These are phyloP conservation scores for Wickerhamomyces pijperi DNA, from an alignment of 805 yeast genomes.

Conservation along the genomic window DNA sequence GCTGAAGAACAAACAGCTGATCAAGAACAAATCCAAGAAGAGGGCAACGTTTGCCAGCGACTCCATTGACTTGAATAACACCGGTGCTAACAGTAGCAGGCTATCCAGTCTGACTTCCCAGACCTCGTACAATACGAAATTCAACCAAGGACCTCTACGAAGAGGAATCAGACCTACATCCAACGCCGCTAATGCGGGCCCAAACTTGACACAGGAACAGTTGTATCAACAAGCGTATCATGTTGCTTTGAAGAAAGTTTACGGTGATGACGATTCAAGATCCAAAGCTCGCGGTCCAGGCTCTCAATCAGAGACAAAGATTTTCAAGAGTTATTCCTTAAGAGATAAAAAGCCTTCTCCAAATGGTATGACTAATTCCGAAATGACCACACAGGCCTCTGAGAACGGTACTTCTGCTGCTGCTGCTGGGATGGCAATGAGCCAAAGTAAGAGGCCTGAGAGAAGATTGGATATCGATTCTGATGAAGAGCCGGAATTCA, in stretches of 20 bases:
- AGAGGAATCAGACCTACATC: too few relatives aligned
- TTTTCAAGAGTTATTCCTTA: slow-evolving; percentile 10
- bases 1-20: slow-evolving; percentile 1
- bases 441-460: background rate
- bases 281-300: slow-evolving; percentile 3
- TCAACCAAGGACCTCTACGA: too few relatives aligned
- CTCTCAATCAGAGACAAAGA: background rate
- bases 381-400: too few relatives aligned
- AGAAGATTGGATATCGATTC: background rate
- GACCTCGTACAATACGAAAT: background rate
- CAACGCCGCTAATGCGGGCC: too few relatives aligned
- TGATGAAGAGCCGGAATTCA: background rate
- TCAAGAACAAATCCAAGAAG: background rate
- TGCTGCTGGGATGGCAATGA: too few relatives aligned
- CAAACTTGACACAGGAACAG: slow-evolving; percentile 21
- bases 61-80: too few relatives aligned
- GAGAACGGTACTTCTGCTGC: too few relatives aligned
- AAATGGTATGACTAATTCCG: too few relatives aligned
- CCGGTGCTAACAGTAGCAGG: background rate
- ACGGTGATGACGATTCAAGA: slow-evolving; percentile 24
- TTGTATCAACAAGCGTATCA: slow-evolving; percentile 44
- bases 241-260: slow-evolving; percentile 45
- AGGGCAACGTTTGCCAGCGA: background rate
- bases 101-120: background rate
- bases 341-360: too few relatives aligned